Evolutionary conservation across 495 filamentous ascomycete species (phyloP), one percentile per base, ranked within the genome.

Genomic region (Lichenothelia convexa): DNA sequence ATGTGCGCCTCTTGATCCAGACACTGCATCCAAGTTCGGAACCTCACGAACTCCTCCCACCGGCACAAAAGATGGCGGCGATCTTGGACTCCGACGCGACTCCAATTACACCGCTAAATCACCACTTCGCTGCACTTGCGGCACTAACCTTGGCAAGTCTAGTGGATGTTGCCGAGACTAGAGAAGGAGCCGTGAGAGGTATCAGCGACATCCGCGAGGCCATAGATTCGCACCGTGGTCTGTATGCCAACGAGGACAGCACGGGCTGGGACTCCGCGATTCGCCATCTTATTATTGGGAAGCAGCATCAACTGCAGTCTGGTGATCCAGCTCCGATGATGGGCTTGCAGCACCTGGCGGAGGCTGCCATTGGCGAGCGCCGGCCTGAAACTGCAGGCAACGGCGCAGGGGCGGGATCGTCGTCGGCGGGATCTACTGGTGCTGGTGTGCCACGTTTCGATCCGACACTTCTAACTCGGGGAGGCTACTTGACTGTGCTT

Each of bases 121-220:
- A 84, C 40, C 77, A 89, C 50, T 79, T 77, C 39, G 57, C 70
- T 20, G 64, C 64, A n/a, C 59, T 91, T n/a, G 65, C 68, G 6
- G 59, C 73, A 1, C 57, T 84, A 46, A 74, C 72, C 18, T 65
- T 91, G 5, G 53, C 75, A 18, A 73, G 83, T 46, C 65, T 83
- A 5, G 60, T 58, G 1, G 74, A 69, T 18, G 47, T 68, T 16
- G 58, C 62, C 3, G 59, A 66, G 50, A 56, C 46, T 48, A 61
- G 38, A 56, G 63, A 48, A 57, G 64, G 65, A 18, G 52, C 52
- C 12, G 22, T 40, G 26, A 31, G 32, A 9, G 50, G 50, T n/a
- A 22, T 55, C 17, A 37, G 44, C 5, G 35, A 49, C 12, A 31
- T 55, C 17, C 16, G 32, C 16, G 52, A 61, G 11, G 46, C 54